A percentile compares a stretch with the other conserved stretches of the same genome.
These are phyloP conservation scores for Diplodia intermedia DNA, from an alignment of 2,329 filamentous ascomycete genomes.

Conservation along the genomic window DNA sequence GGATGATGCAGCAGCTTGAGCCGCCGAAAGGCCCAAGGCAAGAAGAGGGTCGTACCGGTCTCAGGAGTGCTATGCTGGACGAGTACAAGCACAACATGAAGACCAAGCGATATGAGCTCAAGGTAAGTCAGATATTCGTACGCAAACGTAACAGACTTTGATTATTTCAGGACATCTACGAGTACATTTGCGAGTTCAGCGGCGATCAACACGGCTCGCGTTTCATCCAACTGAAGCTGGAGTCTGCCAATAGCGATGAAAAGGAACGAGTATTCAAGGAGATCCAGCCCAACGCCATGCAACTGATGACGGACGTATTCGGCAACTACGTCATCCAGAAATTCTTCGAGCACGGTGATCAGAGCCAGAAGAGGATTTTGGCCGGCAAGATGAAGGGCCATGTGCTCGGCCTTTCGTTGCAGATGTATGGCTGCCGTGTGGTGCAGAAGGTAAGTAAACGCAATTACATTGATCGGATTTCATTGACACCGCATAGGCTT, in stretches of 20 bases:
- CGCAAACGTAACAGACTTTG: background rate
- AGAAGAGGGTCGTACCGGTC: constrained; percentile 64
- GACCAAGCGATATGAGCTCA: constrained; percentile 79
- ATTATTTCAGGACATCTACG: constrained; percentile 73
- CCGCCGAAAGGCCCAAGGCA: constrained; percentile 58
- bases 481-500: constrained; percentile 63
- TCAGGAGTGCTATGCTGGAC: constrained; percentile 76
- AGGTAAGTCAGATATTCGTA: constrained; percentile 54
- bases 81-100: constrained; percentile 81
- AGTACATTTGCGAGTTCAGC: constrained; percentile 89
- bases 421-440: constrained; percentile 94
- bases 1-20: constrained; percentile 48
- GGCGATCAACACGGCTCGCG: constrained; percentile 95
- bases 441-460: constrained; percentile 79
- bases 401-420: constrained; percentile 77
- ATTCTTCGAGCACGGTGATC: constrained; percentile 94
- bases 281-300: constrained; percentile 81
- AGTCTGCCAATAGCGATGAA: constrained; percentile 92
- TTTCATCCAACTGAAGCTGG: constrained; percentile 92
- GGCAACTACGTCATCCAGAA: constrained; percentile 99
- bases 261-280: constrained; percentile 91
- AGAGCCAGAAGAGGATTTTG: constrained; percentile 87
- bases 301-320: constrained; percentile 95
- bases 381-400: constrained; percentile 88
- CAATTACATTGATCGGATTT: background rate